These are phyloP conservation scores for Fonsecaea nubica DNA, from an alignment of 2,329 filamentous ascomycete species.

Conservation along the genomic window DNA sequence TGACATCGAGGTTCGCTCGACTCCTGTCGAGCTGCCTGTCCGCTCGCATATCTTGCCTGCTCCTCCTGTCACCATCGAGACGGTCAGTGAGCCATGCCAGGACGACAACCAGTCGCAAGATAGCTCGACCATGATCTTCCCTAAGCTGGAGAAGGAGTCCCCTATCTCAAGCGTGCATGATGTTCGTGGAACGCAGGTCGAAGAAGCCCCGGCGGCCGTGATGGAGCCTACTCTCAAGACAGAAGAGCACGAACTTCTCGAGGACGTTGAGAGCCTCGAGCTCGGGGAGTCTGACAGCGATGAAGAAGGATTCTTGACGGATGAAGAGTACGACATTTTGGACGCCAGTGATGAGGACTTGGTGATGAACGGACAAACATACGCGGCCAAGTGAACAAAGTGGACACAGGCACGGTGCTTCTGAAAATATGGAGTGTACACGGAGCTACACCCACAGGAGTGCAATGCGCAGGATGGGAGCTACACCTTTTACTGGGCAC, in stretches of 20 bases:
- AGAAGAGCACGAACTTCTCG: conserved; percentile 61
- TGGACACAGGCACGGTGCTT: not conserved
- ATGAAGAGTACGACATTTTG: conserved; percentile 97
- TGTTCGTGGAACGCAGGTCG: conserved; percentile 46
- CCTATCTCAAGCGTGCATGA: conserved; percentile 80
- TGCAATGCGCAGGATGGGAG: not conserved
- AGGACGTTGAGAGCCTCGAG: conserved; percentile 66
- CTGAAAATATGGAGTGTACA: not conserved
- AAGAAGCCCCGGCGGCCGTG: conserved; percentile 44
- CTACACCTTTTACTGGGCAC: conserved; percentile 1
- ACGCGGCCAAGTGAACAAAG: conserved; percentile 30
- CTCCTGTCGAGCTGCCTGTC: conserved; percentile 38
- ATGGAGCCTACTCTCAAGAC: conserved; percentile 47
- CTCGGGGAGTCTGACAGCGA: conserved; percentile 54
- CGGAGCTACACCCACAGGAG: not conserved
- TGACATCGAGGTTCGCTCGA: conserved; percentile 72
- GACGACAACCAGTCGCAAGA: conserved; percentile 42
- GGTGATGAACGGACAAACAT: conserved; percentile 55
- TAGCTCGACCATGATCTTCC: conserved; percentile 84
- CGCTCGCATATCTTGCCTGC: conserved; percentile 26
- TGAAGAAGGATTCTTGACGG: conserved; percentile 84
- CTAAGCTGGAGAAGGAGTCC: conserved; percentile 93
- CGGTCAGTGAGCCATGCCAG: conserved; percentile 47
- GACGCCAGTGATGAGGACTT: conserved; percentile 93
- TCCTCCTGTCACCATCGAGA: conserved; percentile 30